These are phyloP conservation scores for Pezicula radicicola DNA, from an alignment of 2,329 filamentous ascomycete species.

Conservation along the genomic window DNA sequence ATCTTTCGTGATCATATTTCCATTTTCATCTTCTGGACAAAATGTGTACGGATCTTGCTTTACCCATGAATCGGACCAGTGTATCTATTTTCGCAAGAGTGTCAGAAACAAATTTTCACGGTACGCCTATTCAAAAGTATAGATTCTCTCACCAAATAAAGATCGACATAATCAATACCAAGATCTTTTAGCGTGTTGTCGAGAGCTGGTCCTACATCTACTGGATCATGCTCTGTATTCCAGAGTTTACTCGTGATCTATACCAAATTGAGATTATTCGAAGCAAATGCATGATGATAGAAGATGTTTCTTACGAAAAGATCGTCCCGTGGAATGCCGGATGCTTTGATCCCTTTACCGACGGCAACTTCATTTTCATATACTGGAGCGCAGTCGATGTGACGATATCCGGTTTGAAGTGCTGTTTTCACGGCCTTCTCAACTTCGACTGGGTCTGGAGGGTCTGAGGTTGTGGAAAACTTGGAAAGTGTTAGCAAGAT, in stretches of 20 bases:
- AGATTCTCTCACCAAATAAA: slow-evolving; percentile 50
- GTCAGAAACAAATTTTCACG: no score
- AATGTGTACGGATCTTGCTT: no score
- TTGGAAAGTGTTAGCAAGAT: neutral
- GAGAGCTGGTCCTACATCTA: slow-evolving; percentile 41
- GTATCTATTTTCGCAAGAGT: slow-evolving; percentile 17
- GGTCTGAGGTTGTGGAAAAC: neutral
- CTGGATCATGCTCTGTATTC: slow-evolving; percentile 41
- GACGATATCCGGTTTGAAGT: slow-evolving; percentile 38
- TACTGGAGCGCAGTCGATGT: slow-evolving; percentile 44
- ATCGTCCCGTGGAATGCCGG: slow-evolving; percentile 34
- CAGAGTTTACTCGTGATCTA: slow-evolving; percentile 56
- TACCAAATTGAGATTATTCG: slow-evolving; percentile 43
- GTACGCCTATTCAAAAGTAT: slow-evolving; percentile 8
- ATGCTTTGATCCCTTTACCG: slow-evolving; percentile 35
- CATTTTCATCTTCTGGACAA: no score
- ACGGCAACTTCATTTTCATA: slow-evolving; percentile 42
- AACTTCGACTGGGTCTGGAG: slow-evolving; percentile 35
- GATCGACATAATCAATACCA: slow-evolving; percentile 48
- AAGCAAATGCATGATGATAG: neutral
- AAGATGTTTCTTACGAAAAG: slow-evolving; percentile 23
- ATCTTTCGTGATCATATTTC: neutral
- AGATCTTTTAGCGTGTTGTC: slow-evolving; percentile 47
- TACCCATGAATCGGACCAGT: slow-evolving; percentile 22
- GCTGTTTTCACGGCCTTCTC: slow-evolving; percentile 44